Base-by-base conservation (phyloP, 306 rosid species). In the Castanea sativa region DNA sequence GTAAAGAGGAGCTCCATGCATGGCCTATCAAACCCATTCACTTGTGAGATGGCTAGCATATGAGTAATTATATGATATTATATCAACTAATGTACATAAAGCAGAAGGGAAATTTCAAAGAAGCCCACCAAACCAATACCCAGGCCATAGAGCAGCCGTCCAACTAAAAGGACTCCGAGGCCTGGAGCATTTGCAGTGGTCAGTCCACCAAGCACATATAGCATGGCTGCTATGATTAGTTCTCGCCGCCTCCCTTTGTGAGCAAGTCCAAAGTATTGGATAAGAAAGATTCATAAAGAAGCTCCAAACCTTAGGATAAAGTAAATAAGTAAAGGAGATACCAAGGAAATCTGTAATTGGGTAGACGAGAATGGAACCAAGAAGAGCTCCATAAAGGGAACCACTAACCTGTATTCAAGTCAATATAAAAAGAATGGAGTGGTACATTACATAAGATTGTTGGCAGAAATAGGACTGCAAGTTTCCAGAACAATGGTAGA, bases 1-100 rank as follows among this genome's bases (percentile, higher is more conserved):
- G 79, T 91, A 95, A 76, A 95, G 87, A 38, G 99, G 99, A 87
- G 99, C 99, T 5, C 99, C 98, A 82, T 92, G 97, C 99, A 95
- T 95, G 83, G 99, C 98, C 99, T 95, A 96, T 53, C 70, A 84
- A 76, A 60, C 25, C 59, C 76, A 71, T 72, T 69, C 7, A 2
- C 51, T 6, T 8, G 81, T 83, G 77, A 80, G 77, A 80, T 74
- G 27, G 51, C 58, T 70, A 76, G 65, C 41, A 53, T 65, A 76
- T 33, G 11, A 63, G 38, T 53, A 43, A 60, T 16, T 12, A 27
- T 49, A 12, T 49, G 53, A 49, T 74, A 78, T 61, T 55, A 14
- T 71, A 33, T 79, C 60, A 80, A 55, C 11, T 16, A 82, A 79
- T 74, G 55, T 57, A 60, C 57, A 73, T n/a, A 67, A 87, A 70